Conservation (phyloP, 2,329 filamentous ascomycete genomes). For the Plectosphaerella sp. region DNA sequence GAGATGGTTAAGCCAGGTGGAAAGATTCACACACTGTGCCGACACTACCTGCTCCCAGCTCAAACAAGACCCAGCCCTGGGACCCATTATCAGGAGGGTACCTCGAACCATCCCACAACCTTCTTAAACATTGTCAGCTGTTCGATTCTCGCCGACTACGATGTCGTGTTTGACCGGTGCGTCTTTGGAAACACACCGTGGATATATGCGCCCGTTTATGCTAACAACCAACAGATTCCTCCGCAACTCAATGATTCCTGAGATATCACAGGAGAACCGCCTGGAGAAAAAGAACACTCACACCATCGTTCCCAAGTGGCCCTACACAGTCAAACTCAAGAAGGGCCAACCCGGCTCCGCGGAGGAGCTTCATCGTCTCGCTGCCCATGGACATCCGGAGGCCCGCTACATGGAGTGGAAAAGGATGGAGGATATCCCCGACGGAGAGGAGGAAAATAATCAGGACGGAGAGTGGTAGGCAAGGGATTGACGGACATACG, state of each 20-base stretch:
- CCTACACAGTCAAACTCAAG: slow-evolving; percentile 17
- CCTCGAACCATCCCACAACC: slow-evolving; percentile 2
- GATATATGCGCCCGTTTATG: background rate
- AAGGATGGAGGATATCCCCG: slow-evolving; percentile 2
- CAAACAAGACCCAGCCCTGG: too few species aligned
- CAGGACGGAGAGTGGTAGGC: too few species aligned
- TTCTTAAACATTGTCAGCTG: background rate
- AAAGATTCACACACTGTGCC: background rate
- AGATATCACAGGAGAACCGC: slow-evolving; percentile 1
- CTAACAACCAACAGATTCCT: slow-evolving; percentile 8
- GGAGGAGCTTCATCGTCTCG: slow-evolving; percentile 23
- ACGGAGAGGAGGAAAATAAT: too few species aligned
- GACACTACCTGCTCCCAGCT: too few species aligned
- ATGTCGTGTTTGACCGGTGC: slow-evolving; percentile 8
- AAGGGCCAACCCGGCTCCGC: slow-evolving; percentile 17
- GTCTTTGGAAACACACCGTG: slow-evolving; percentile 1
- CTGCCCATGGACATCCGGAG: slow-evolving; percentile 5
- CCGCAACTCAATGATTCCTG: slow-evolving; percentile 3
- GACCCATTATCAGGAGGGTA: too few species aligned
- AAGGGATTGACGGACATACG: background rate
- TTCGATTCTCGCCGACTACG: background rate
- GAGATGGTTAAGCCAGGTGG: background rate
- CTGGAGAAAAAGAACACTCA: slow-evolving; percentile 19
- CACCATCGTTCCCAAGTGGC: slow-evolving; percentile 27
- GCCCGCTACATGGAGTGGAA: slow-evolving; percentile 29